Evolutionary conservation across 192 early-diverging fungal genomes (phyloP).

Genomic region (Coemansia nantahalensis): DNA sequence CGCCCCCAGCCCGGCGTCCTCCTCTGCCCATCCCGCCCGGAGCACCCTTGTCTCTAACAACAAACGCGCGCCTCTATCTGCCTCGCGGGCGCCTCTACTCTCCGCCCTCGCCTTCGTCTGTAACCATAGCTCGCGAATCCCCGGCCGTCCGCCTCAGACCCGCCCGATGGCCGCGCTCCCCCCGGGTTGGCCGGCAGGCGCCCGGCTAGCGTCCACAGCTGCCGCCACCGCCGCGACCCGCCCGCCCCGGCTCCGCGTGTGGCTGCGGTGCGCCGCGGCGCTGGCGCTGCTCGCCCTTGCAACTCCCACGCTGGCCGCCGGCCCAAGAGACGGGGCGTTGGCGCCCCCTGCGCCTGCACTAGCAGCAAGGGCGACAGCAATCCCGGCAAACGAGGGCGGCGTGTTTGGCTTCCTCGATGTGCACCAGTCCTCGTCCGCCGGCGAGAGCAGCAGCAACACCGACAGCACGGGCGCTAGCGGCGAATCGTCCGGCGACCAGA

Average conservation of each 20-base stretch:
- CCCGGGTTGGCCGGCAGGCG: not conserved
- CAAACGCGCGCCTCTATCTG: no score
- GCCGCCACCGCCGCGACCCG: not conserved
- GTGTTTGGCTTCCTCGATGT: slow-evolving; percentile 2
- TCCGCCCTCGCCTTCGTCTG: no score
- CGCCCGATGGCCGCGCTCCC: not conserved
- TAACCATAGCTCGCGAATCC: no score
- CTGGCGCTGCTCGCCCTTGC: slow-evolving; percentile 21
- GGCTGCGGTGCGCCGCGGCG: slow-evolving; percentile 18
- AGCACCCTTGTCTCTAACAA: no score
- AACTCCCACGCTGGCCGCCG: slow-evolving; percentile 26
- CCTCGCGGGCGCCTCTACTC: no score
- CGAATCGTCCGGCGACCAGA: not conserved
- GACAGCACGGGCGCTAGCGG: slow-evolving; percentile 1
- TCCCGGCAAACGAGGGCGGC: not conserved
- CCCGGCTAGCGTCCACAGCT: not conserved
- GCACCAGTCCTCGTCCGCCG: not conserved
- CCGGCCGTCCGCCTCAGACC: no score
- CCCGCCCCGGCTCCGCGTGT: not conserved
- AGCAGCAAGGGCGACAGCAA: not conserved
- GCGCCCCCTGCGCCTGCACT: not conserved
- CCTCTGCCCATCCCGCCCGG: no score
- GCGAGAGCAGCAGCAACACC: slow-evolving; percentile 3
- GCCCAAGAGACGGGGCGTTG: not conserved
- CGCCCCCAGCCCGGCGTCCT: no score